Evolutionary conservation across 148 eudicot species (phyloP).

Genomic region (Rhododendron ferrugineum): DNA sequence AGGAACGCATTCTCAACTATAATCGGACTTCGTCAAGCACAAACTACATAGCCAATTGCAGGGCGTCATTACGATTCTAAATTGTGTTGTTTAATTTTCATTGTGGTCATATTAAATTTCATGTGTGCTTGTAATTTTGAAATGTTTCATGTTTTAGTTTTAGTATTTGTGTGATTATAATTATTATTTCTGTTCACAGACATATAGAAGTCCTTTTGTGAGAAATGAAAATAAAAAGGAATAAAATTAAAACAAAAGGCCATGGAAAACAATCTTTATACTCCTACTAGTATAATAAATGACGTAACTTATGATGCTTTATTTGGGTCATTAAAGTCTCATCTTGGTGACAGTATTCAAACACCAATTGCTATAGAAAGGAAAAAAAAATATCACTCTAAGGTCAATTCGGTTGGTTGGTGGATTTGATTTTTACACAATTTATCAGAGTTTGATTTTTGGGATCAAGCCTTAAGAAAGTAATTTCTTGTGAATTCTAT

Average conservation of each 20-base stretch:
- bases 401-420: too few species aligned
- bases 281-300: too few species aligned
- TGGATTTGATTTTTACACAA: rapidly evolving
- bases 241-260: too few species aligned
- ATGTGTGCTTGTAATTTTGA: too few species aligned
- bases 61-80: too few species aligned
- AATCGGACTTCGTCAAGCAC: neutral
- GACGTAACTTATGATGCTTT: neutral
- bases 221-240: neutral
- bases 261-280: neutral
- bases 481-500: neutral
- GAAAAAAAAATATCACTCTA: too few species aligned
- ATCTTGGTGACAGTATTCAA: neutral
- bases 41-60: neutral
- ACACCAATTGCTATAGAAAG: neutral
- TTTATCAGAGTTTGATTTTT: rapidly evolving
- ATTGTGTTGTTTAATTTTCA: too few species aligned
- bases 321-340: neutral
- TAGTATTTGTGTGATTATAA: neutral
- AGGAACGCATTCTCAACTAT: neutral
- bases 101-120: too few species aligned
- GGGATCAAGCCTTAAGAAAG: neutral
- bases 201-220: neutral
- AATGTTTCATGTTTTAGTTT: too few species aligned
- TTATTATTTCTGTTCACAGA: neutral